phyloP scores from a whole-genome alignment of 352 stramenopile species.

The Phytopythium boreale region DNA sequence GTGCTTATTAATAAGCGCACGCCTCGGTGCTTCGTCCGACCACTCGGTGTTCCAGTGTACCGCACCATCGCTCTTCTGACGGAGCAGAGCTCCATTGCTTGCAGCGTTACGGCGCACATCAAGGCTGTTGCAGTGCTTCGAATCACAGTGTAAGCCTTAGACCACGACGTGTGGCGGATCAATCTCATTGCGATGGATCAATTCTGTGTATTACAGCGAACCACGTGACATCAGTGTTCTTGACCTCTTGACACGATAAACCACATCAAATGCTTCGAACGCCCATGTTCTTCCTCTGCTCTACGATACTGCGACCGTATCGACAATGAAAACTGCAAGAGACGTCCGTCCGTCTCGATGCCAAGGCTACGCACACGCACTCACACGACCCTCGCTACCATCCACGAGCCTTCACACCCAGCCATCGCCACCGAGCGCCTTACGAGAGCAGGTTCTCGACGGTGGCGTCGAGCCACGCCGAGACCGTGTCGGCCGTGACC shows the following conservation, averaged over 20 bases:
- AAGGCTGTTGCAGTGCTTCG: background rate
- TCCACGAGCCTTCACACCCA: background rate
- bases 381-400: background rate
- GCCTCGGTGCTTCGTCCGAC: background rate
- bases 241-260: background rate
- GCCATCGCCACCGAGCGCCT: constrained; percentile 4
- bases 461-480: constrained; percentile 30
- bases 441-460: constrained; percentile 39
- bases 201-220: background rate
- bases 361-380: background rate
- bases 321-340: constrained; percentile 2
- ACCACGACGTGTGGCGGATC: no score
- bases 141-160: no score
- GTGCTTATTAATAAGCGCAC: background rate
- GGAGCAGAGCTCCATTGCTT: no score
- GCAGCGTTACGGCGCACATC: no score
- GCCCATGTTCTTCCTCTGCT: background rate
- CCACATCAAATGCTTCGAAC: background rate
- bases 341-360: background rate
- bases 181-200: background rate
- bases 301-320: constrained; percentile 8
- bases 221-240: background rate
- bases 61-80: no score
- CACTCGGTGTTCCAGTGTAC: background rate
- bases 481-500: constrained; percentile 27